Evolutionary conservation across 2,329 filamentous ascomycete species (phyloP).

Genomic region (Dothideomycetes sp.): DNA sequence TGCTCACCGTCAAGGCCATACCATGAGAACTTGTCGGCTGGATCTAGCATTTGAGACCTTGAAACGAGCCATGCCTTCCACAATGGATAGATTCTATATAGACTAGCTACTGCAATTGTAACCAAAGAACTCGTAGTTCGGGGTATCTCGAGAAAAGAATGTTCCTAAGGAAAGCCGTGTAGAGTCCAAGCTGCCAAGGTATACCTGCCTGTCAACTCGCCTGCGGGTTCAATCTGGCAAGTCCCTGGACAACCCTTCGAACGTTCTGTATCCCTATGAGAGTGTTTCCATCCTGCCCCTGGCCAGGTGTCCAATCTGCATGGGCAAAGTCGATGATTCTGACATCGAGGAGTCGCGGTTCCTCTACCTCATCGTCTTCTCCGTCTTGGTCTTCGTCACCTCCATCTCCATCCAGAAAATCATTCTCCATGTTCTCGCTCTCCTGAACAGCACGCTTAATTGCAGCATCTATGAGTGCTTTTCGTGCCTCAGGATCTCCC

Average conservation of each 20-base stretch:
- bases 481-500: constrained; percentile 46
- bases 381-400: constrained; percentile 43
- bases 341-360: constrained; percentile 61
- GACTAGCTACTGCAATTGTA: not conserved
- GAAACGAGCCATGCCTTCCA: too few relatives aligned
- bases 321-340: constrained; percentile 98
- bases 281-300: constrained; percentile 77
- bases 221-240: constrained; percentile 32
- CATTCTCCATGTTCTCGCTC: constrained; percentile 13
- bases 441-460: constrained; percentile 8
- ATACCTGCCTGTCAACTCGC: too few relatives aligned
- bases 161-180: not conserved
- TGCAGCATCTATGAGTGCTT: constrained; percentile 6
- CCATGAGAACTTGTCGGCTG: too few relatives aligned
- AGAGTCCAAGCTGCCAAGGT: not conserved
- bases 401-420: constrained; percentile 35
- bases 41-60: too few relatives aligned
- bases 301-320: constrained; percentile 68
- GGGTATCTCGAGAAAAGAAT: not conserved
- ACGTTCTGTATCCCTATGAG: constrained; percentile 65
- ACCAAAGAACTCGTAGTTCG: not conserved
- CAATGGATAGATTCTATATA: too few relatives aligned
- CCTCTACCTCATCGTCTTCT: constrained; percentile 39
- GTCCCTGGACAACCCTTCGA: constrained; percentile 56
- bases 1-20: too few relatives aligned